These are phyloP conservation scores for Blepharisma stoltei DNA, from an alignment of 73 alveolate species.

Conservation along the genomic window DNA sequence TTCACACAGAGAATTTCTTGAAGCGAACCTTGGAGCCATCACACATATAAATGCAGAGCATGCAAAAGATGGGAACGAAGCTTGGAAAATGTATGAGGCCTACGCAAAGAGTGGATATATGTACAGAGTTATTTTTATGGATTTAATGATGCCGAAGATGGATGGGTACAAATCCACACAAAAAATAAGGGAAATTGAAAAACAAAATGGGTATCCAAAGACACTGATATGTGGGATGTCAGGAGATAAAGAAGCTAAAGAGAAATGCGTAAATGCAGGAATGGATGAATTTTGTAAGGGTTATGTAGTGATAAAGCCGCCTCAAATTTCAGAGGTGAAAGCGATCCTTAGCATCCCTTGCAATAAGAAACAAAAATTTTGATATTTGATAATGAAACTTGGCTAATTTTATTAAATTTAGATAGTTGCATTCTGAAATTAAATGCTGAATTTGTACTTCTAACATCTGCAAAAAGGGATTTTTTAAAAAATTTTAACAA, in stretches of 20 bases:
- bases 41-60: background rate
- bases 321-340: background rate
- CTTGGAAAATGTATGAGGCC: background rate
- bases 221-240: slow-evolving; percentile 9
- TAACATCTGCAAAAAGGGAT: too few species aligned
- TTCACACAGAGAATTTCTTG: background rate
- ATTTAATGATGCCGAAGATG: slow-evolving; percentile 26
- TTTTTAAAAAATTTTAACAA: too few species aligned
- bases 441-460: too few species aligned
- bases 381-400: too few species aligned
- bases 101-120: slow-evolving; percentile 9
- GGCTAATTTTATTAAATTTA: too few species aligned
- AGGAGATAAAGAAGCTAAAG: slow-evolving; percentile 2
- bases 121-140: slow-evolving; percentile 17
- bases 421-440: too few species aligned
- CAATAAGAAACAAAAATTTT: too few species aligned
- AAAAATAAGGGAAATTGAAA: slow-evolving; percentile 2
- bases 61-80: slow-evolving; percentile 25
- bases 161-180: background rate
- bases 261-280: background rate
- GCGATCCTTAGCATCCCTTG: slow-evolving; percentile 11
- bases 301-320: slow-evolving; percentile 11
- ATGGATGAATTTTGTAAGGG: slow-evolving; percentile 18
- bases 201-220: slow-evolving; percentile 16
- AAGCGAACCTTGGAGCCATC: background rate